These are phyloP conservation scores for Citrus hindsii DNA, from an alignment of 345 rosid genomes.

Conservation along the genomic window DNA sequence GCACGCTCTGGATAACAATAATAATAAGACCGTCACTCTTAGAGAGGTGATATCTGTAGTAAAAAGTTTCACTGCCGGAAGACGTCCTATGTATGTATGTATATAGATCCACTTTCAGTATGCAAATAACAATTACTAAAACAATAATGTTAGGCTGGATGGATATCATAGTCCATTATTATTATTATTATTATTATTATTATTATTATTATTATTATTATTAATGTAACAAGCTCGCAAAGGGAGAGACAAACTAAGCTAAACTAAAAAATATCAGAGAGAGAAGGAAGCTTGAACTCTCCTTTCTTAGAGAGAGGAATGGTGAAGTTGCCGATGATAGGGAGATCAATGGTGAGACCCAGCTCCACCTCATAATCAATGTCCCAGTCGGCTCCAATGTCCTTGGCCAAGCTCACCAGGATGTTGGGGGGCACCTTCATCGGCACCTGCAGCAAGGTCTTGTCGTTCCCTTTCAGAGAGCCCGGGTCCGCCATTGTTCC, in stretches of 20 bases:
- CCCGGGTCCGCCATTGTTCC: conserved; percentile 91
- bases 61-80: too few relatives aligned
- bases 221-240: neutral
- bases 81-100: too few relatives aligned
- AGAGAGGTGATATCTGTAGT: too few relatives aligned
- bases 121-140: too few relatives aligned
- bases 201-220: too few relatives aligned
- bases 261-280: conserved; percentile 56
- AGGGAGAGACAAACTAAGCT: neutral
- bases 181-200: too few relatives aligned
- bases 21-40: too few relatives aligned
- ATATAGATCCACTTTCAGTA: too few relatives aligned
- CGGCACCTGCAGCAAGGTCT: conserved; percentile 55
- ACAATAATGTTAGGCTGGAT: too few relatives aligned
- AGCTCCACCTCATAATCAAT: conserved; percentile 70
- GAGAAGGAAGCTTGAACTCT: conserved; percentile 78
- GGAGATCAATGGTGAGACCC: conserved; percentile 69
- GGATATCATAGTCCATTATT: too few relatives aligned
- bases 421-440: conserved; percentile 64
- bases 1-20: too few relatives aligned
- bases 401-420: conserved; percentile 58
- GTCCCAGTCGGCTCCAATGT: conserved; percentile 74
- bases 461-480: conserved; percentile 59
- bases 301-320: conserved; percentile 68
- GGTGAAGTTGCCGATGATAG: conserved; percentile 64